Percentiles rank a stretch among this genome's conserved stretches.
Evolutionary conservation across 257 asterid genomes (phyloP).

Genomic region (Solanum tacnaense): DNA sequence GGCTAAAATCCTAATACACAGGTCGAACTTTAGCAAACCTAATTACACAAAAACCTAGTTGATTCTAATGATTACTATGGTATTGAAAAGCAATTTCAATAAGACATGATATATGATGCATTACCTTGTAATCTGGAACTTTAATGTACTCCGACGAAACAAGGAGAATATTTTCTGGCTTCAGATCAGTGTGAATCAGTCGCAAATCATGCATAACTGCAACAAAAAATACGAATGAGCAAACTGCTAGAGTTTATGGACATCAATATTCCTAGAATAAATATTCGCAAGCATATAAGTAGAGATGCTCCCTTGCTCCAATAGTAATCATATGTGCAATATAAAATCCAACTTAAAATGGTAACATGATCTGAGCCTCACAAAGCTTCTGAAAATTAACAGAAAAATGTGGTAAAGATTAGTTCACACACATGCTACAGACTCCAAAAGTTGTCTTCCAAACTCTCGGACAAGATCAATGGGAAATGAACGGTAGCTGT

Average conservation of each 20-base stretch:
- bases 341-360: not conserved
- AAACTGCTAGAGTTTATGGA: not conserved
- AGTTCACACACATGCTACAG: constrained; percentile 92
- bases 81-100: not conserved
- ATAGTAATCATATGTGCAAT: not conserved
- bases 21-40: not conserved
- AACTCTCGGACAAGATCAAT: constrained; percentile 95
- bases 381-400: constrained; percentile 1
- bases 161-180: constrained; percentile 93
- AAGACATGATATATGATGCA: not conserved
- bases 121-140: constrained; percentile 73
- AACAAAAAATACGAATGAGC: constrained; percentile 8
- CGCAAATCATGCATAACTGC: constrained; percentile 92
- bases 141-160: constrained; percentile 68
- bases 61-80: not conserved
- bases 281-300: not conserved
- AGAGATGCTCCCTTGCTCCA: constrained; percentile 3
- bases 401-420: constrained; percentile 31
- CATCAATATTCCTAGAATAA: not conserved
- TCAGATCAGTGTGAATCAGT: constrained; percentile 86
- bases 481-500: constrained; percentile 85
- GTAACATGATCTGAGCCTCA: not conserved
- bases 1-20: not conserved
- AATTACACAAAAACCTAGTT: not conserved
- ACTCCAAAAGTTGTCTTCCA: constrained; percentile 96